Evolutionary conservation across 148 eudicot genomes (phyloP).

Genomic region (Oxyria digyna): DNA sequence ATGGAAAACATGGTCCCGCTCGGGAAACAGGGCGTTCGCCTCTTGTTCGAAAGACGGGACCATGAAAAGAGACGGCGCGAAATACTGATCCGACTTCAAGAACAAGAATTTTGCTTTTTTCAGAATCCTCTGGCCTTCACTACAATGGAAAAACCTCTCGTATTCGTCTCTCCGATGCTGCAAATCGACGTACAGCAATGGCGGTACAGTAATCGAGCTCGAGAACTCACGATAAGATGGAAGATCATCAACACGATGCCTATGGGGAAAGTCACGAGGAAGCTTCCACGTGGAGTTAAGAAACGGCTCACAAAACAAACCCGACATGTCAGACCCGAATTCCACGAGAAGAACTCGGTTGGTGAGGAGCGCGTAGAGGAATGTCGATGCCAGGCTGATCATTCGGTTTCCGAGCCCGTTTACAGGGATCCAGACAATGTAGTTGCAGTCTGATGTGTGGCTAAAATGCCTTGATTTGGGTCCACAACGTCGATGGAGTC

Average conservation of each 20-base stretch:
- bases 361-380: slow-evolving; percentile 64
- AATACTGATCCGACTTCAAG: slow-evolving; percentile 48
- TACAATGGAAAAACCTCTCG: slow-evolving; percentile 55
- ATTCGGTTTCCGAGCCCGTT: slow-evolving; percentile 68
- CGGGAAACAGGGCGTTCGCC: slow-evolving; percentile 36
- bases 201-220: not conserved
- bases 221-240: slow-evolving; percentile 14
- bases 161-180: slow-evolving; percentile 35
- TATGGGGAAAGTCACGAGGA: slow-evolving; percentile 42
- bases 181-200: slow-evolving; percentile 40
- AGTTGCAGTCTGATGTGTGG: slow-evolving; percentile 34
- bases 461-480: slow-evolving; percentile 41
- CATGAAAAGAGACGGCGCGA: slow-evolving; percentile 51
- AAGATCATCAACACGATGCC: slow-evolving; percentile 23
- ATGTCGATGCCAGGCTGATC: slow-evolving; percentile 48
- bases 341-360: slow-evolving; percentile 54
- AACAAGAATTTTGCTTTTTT: slow-evolving; percentile 40
- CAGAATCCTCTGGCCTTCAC: slow-evolving; percentile 41
- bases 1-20: slow-evolving; percentile 51
- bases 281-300: slow-evolving; percentile 50
- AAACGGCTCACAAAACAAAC: slow-evolving; percentile 68
- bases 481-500: slow-evolving; percentile 54
- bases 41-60: slow-evolving; percentile 47
- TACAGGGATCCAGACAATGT: slow-evolving; percentile 50
- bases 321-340: slow-evolving; percentile 32